A percentile compares a stretch with the other conserved stretches of the same genome.
phyloP scores from a whole-genome alignment of 2,329 filamentous ascomycete species.

The Emergomyces orientalis region DNA sequence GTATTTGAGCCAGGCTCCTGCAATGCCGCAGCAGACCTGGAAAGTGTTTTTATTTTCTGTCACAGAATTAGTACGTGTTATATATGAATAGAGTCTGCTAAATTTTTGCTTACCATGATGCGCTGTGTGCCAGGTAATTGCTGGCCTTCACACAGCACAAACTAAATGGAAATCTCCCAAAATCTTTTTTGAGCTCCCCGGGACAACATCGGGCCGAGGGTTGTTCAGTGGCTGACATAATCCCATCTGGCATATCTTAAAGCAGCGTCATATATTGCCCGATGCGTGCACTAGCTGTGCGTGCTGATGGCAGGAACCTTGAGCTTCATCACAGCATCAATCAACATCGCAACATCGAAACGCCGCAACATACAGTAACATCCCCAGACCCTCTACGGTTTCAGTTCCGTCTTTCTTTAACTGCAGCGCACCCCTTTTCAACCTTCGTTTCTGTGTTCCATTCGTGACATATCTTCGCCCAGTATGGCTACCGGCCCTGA shows the following conservation, averaged over 20 bases:
- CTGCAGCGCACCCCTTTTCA: neutral
- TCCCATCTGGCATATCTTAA: neutral
- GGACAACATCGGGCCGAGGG: neutral
- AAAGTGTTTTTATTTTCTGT: constrained; percentile 49
- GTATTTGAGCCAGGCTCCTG: constrained; percentile 40
- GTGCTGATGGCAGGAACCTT: neutral
- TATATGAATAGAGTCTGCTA: neutral
- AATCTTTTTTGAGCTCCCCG: constrained; percentile 3
- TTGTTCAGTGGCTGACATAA: neutral
- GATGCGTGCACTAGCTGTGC: neutral
- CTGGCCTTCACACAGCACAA: constrained; percentile 4
- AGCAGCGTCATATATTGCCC: constrained; percentile 1
- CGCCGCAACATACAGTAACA: neutral
- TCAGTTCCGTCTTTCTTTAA: neutral
- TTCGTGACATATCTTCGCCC: constrained; percentile 8
- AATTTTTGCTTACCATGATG: constrained; percentile 15
- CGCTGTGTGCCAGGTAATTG: constrained; percentile 3
- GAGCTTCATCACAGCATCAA: neutral
- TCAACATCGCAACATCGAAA: neutral
- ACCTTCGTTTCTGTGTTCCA: constrained; percentile 7
- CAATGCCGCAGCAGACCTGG: constrained; percentile 38
- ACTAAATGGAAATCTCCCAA: neutral
- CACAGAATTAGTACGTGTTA: constrained; percentile 5
- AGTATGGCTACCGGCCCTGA: constrained; percentile 43
- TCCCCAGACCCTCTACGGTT: neutral